Base-by-base conservation (phyloP, 495 filamentous ascomycete species). In the Symbiotaphrina buchneri region DNA sequence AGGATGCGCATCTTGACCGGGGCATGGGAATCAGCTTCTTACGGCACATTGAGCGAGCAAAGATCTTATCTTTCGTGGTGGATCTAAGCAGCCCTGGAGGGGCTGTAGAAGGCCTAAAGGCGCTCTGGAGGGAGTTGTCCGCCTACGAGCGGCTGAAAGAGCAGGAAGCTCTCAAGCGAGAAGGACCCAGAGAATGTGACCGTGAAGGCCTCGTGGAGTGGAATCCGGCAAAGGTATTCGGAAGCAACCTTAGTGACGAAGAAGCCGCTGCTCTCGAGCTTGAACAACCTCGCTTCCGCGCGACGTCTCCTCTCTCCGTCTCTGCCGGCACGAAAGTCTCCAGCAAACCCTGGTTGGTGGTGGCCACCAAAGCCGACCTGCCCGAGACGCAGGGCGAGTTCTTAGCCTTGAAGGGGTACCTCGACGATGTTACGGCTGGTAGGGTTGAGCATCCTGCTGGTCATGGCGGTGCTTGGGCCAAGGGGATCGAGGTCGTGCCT, bases 261-360 rank as follows among this genome's bases (percentile, higher is more conserved):
- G 24, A n/a, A 3, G n/a, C 24, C 24, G n/a, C 1, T 3, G 14
- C 8, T 30, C 28, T 32, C 18, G 14, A 19, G n/a, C 18, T 32
- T 14, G n/a, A 19, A 28, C 28, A 13, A 4, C 14, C 10, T 10
- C 30, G 13, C 14, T 31, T n/a, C n/a, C n/a, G n/a, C n/a, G n/a
- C n/a, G n/a, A n/a, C n/a, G n/a, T n/a, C n/a, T n/a, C n/a, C n/a
- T n/a, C n/a, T n/a, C n/a, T n/a, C n/a, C n/a, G n/a, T n/a, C n/a
- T n/a, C n/a, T n/a, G n/a, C n/a, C n/a, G n/a, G n/a, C n/a, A n/a
- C n/a, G n/a, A n/a, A n/a, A n/a, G n/a, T 90, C 28, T 74, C 77
- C 10, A 60, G 61, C 6, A 97, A 97, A 48, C 82, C 85, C 4
- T 97, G 90, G 90, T 87, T 93, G 41, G 84, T 95, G 1, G 76